Percentiles rank a stretch among this genome's conserved stretches.
phyloP scores from a whole-genome alignment of 148 eudicot species.

The Silene latifolia region DNA sequence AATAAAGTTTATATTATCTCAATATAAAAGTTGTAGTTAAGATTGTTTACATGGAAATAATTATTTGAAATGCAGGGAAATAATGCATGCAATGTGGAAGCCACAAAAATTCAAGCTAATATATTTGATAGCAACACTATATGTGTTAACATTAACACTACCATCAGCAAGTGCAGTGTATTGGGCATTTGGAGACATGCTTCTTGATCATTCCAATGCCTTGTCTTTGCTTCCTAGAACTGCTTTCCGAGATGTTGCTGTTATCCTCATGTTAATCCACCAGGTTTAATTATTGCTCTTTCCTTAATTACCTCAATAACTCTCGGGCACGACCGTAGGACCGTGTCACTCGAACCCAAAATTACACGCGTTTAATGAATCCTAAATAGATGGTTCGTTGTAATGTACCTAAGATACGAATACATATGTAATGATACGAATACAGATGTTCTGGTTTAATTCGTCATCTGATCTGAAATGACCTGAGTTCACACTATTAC shows the following conservation, averaged over 20 bases:
- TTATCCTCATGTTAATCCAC: conserved; percentile 76
- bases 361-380: too few species aligned
- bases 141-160: conserved; percentile 70
- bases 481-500: too few species aligned
- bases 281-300: conserved; percentile 33
- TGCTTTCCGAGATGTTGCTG: conserved; percentile 57
- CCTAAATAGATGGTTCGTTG: too few species aligned
- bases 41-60: neutral
- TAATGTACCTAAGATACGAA: too few species aligned
- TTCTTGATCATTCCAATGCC: conserved; percentile 67
- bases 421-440: too few species aligned
- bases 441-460: too few species aligned
- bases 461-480: too few species aligned
- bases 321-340: too few species aligned
- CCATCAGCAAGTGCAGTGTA: conserved; percentile 86
- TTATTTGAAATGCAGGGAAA: conserved; percentile 44
- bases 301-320: too few species aligned
- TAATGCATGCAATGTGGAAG: conserved; percentile 92
- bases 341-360: too few species aligned
- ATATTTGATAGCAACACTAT: conserved; percentile 64
- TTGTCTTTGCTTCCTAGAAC: conserved; percentile 65
- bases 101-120: conserved; percentile 77
- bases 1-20: too few species aligned
- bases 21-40: too few species aligned
- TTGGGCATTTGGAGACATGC: conserved; percentile 79